These are phyloP conservation scores for Penicillium decumbens DNA, from an alignment of 2,329 filamentous ascomycete genomes.

Conservation along the genomic window DNA sequence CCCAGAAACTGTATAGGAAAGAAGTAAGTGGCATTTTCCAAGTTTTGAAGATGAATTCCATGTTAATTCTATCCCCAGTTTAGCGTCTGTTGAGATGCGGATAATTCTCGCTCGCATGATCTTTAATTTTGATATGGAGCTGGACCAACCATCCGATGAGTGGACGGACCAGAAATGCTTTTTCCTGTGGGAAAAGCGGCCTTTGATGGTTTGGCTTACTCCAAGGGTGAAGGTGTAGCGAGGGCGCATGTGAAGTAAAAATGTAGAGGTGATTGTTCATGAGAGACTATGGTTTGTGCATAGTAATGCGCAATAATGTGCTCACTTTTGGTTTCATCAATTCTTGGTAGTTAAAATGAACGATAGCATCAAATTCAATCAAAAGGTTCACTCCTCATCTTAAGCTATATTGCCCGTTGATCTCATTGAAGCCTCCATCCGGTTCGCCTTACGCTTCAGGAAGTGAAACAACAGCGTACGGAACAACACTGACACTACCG, in stretches of 20 bases:
- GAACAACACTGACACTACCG: neutral
- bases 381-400: neutral
- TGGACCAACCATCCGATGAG: constrained; percentile 6
- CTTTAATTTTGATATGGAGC: constrained; percentile 15
- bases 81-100: constrained; percentile 18
- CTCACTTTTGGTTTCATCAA: too few relatives aligned
- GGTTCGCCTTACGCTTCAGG: neutral
- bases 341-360: too few relatives aligned
- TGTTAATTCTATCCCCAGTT: neutral
- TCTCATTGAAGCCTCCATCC: neutral
- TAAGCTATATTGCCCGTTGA: neutral
- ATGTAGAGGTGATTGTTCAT: neutral
- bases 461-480: neutral
- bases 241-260: neutral
- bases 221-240: neutral
- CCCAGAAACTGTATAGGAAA: constrained; percentile 48
- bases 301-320: too few relatives aligned
- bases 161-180: constrained; percentile 11
- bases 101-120: constrained; percentile 15
- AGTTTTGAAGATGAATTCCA: neutral
- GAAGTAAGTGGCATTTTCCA: constrained; percentile 6
- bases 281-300: too few relatives aligned
- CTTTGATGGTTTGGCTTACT: constrained; percentile 11
- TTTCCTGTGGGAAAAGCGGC: constrained; percentile 9
- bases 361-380: too few relatives aligned